phyloP scores from a whole-genome alignment of 2,329 filamentous ascomycete species.

The Exophiala spinifera region DNA sequence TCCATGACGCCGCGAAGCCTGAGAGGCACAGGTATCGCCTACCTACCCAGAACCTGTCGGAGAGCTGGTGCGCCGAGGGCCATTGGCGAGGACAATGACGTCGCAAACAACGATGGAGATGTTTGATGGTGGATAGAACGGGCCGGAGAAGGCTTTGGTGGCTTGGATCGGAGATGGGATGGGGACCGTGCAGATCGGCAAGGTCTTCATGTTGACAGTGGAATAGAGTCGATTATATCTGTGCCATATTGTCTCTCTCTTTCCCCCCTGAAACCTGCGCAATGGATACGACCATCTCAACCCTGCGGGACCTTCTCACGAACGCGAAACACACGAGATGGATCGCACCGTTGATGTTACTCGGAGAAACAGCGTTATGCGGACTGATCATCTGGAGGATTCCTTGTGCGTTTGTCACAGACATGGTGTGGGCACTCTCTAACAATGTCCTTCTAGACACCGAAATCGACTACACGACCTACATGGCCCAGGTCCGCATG shows the following conservation, averaged over 20 bases:
- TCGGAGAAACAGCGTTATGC: slow-evolving; percentile 70
- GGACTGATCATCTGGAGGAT: slow-evolving; percentile 73
- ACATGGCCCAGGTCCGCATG: slow-evolving; percentile 88
- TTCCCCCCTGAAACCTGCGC: background rate
- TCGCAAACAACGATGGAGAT: background rate
- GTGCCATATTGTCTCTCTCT: too few species aligned
- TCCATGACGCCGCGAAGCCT: background rate
- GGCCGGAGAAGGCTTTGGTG: background rate
- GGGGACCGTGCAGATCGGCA: background rate
- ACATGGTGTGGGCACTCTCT: background rate
- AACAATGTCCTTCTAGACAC: slow-evolving; percentile 58
- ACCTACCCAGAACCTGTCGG: background rate
- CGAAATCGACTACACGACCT: slow-evolving; percentile 95
- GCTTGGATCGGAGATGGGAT: background rate
- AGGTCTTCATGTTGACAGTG: background rate
- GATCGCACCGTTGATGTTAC: slow-evolving; percentile 65
- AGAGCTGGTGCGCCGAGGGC: background rate
- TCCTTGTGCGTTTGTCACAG: slow-evolving; percentile 63
- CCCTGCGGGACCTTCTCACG: slow-evolving; percentile 43
- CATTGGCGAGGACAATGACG: background rate
- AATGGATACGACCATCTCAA: slow-evolving; percentile 35
- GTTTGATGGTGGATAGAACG: background rate
- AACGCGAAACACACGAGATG: slow-evolving; percentile 58
- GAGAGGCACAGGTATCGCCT: background rate
- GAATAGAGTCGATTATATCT: background rate